phyloP scores from a whole-genome alignment of 495 filamentous ascomycete genomes.

The Tuber calosporum region DNA sequence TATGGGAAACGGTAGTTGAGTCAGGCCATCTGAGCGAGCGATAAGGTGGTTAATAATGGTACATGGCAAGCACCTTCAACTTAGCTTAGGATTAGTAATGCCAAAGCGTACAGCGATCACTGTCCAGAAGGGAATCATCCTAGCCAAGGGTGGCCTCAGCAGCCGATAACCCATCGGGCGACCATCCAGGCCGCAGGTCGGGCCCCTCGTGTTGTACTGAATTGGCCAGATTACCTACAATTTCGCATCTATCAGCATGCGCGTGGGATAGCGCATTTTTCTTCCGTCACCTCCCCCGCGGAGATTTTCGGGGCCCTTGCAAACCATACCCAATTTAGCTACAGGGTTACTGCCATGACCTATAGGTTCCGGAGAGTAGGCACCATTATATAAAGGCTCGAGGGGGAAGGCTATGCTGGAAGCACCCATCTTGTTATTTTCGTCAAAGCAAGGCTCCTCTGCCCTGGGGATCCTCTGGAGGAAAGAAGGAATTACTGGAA shows the following conservation, averaged over 20 bases:
- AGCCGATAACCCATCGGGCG: background rate
- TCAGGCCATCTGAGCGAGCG: background rate
- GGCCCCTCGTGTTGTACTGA: too few relatives aligned
- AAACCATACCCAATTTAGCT: background rate
- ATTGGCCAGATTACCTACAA: too few relatives aligned
- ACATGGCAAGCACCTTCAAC: background rate
- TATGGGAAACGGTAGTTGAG: background rate
- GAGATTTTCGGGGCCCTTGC: background rate
- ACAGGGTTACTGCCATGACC: background rate
- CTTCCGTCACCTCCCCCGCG: too few relatives aligned
- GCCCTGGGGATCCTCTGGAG: background rate
- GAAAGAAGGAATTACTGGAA: background rate
- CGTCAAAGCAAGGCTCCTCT: background rate
- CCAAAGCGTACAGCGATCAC: background rate
- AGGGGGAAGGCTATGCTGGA: background rate
- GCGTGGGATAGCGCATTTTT: too few relatives aligned
- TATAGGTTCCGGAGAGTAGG: background rate
- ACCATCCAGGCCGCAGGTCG: background rate
- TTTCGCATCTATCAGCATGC: background rate
- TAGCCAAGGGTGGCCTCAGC: background rate
- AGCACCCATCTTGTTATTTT: background rate
- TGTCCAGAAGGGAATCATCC: background rate
- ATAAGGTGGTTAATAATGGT: background rate
- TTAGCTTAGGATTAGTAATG: background rate
- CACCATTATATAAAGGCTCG: background rate